Conservation (phyloP, 1,139 yeast species). For the Kluyveromyces sp. region DNA sequence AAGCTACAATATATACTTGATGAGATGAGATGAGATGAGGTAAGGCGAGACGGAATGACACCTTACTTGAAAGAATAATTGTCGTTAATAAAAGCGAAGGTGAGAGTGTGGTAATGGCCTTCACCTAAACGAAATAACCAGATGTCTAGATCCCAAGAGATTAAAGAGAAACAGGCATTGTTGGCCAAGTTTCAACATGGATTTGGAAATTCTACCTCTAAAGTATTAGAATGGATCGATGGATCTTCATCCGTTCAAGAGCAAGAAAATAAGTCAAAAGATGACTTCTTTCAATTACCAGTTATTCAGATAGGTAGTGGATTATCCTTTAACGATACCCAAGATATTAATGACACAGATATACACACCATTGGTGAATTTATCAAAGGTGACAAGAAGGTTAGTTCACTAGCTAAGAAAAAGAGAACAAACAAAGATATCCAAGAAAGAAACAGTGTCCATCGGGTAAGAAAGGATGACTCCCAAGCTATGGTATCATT, state of each 20-base stretch:
- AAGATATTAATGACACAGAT: conserved; percentile 11
- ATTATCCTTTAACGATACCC: conserved; percentile 14
- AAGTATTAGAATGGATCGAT: conserved; percentile 24
- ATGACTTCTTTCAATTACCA: conserved; percentile 25
- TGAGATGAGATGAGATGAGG: not conserved
- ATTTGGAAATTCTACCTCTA: conserved; percentile 18
- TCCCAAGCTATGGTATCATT: conserved; percentile 30
- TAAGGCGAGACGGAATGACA: not conserved
- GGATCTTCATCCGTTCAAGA: conserved; percentile 5
- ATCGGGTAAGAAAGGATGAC: conserved; percentile 26
- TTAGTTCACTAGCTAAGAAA: conserved; percentile 25
- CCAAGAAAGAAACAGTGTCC: conserved; percentile 14
- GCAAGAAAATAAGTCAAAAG: conserved; percentile 16
- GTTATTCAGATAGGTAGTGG: conserved; percentile 31
- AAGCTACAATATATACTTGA: not conserved
- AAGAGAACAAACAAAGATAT: conserved; percentile 9
- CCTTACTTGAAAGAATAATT: too few relatives aligned
- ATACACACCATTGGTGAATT: conserved; percentile 31
- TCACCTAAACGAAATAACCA: not conserved
- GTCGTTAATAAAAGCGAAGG: too few relatives aligned
- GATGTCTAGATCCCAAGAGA: conserved; percentile 33
- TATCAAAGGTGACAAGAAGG: conserved; percentile 27
- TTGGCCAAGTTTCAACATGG: conserved; percentile 31
- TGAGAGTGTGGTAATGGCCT: not conserved
- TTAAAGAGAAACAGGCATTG: conserved; percentile 32